Base-by-base conservation (phyloP, 352 stramenopile species). In the Paralagenidium karlingii region DNA sequence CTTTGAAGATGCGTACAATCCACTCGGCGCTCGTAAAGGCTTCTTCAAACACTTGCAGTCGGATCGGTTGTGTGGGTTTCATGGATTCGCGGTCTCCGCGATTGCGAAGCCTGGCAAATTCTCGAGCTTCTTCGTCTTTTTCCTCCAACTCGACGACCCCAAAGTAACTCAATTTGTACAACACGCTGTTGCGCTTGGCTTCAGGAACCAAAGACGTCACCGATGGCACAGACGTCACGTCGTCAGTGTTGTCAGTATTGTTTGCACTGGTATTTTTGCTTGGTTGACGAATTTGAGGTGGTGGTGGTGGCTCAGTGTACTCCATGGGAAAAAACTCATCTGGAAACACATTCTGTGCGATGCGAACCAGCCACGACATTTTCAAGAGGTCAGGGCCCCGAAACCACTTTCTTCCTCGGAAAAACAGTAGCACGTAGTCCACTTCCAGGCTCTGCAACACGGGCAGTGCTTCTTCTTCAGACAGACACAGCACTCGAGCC, bases 81-180 rank as follows among this genome's bases (percentile, higher is more conserved):
- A 70, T 73, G 24, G 76, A 69, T 26, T 70, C 80, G 38, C 63
- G 56, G 58, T 96, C 85, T 42, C 77, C 80, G 7, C 80, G 82
- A 12, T 52, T 51, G 3, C 48, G 55, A 18, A 30, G 27, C 19
- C 30, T 3, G 3, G 19, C 16, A 36, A 36, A 36, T 20, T 36
- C 30, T n/a, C n/a, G n/a, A n/a, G n/a, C 24, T 34, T 18, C 6
- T 8, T 8, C 12, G 19, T 33, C 0, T n/a, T n/a, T n/a, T n/a
- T 47, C 42, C 33, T 73, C 37, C 2, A 81, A 54, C 34, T 63
- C 49, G 36, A 65, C 63, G 38, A 85, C 93, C 26, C 83, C 60
- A 22, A 69, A 68, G 47, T 93, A 95, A 50, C 76, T 91, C 25
- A 96, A 68, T 51, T 96, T 96, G 63, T 96, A 97, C 13, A 94